Evolutionary conservation across 1,284 basidiomycete species (phyloP).

Genomic region (Phlebopus sp.): DNA sequence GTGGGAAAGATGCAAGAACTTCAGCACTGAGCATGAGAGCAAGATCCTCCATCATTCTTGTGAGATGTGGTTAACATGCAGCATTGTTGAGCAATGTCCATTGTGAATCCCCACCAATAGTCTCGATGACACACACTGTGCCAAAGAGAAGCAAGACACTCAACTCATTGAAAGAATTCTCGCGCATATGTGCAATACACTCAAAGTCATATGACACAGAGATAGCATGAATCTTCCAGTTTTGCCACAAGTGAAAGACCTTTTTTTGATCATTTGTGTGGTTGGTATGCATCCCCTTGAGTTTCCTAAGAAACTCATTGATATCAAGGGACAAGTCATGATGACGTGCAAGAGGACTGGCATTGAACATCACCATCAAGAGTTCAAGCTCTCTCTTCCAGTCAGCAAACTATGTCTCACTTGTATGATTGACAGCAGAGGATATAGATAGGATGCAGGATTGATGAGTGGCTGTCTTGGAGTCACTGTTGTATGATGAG

Average conservation of each 20-base stretch:
- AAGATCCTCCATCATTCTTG: background rate
- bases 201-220: background rate
- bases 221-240: constrained; percentile 1
- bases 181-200: background rate
- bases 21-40: background rate
- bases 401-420: constrained; percentile 22
- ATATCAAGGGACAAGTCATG: constrained; percentile 3
- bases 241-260: constrained; percentile 2
- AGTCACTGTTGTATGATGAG: too few relatives aligned
- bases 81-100: background rate
- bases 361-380: constrained; percentile 14
- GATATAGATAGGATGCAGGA: constrained; percentile 9
- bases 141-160: background rate
- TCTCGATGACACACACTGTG: background rate
- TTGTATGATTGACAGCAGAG: constrained; percentile 22
- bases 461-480: too few relatives aligned
- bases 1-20: constrained; percentile 8
- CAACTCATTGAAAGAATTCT: background rate
- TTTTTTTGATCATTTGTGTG: constrained; percentile 20
- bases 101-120: background rate
- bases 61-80: background rate
- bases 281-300: constrained; percentile 19
- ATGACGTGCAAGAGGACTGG: constrained; percentile 7
- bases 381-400: constrained; percentile 20
- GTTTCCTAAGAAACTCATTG: constrained; percentile 12